Evolutionary conservation across 345 rosid species (phyloP).

Genomic region (Eucalyptus tenuipes): DNA sequence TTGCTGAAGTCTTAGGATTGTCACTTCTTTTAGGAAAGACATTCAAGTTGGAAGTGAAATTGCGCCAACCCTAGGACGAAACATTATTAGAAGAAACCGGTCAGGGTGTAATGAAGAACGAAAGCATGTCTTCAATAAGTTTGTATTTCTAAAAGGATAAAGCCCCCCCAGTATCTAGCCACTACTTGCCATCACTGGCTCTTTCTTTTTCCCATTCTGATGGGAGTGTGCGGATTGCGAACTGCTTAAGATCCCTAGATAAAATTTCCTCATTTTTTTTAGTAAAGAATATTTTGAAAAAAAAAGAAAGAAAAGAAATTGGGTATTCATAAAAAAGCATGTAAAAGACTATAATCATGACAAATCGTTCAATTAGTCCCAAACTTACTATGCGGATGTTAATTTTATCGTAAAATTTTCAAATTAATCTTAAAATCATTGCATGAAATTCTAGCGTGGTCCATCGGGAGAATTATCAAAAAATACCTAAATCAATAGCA

Average conservation of each 20-base stretch:
- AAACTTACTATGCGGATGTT: no score
- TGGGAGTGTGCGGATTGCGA: not conserved
- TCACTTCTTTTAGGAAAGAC: conserved; percentile 18
- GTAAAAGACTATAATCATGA: no score
- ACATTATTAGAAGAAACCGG: not conserved
- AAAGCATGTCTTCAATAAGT: not conserved
- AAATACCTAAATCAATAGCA: no score
- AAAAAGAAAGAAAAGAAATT: no score
- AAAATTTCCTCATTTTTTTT: not conserved
- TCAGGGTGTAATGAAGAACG: not conserved
- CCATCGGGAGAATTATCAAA: no score
- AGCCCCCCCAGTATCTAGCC: not conserved
- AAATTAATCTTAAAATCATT: no score
- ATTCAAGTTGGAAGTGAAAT: conserved; percentile 25
- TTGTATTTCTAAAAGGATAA: not conserved
- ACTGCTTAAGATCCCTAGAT: not conserved
- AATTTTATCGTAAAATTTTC: no score
- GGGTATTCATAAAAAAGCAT: no score
- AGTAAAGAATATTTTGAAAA: no score
- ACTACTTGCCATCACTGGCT: not conserved
- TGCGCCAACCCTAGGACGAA: not conserved
- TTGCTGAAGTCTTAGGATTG: not conserved
- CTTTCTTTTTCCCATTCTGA: not conserved
- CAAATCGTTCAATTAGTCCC: no score
- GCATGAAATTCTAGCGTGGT: no score